Percentiles rank a stretch among this genome's conserved stretches.
phyloP scores from a whole-genome alignment of 257 asterid species.

The Paraleonurus japonicus region DNA sequence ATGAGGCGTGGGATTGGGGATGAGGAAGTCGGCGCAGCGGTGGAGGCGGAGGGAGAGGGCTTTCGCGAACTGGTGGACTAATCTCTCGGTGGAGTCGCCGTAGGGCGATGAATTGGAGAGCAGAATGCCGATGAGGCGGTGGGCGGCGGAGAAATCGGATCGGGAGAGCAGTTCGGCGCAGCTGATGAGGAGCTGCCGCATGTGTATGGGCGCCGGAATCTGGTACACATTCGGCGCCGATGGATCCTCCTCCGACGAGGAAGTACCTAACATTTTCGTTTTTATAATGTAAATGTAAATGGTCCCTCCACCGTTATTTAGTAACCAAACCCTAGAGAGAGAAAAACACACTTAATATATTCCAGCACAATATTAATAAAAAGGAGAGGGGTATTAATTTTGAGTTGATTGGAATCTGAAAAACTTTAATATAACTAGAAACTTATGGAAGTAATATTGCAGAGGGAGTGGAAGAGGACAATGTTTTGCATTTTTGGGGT shows the following conservation, averaged over 20 bases:
- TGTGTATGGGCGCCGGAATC: conserved; percentile 52
- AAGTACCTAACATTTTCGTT: conserved; percentile 53
- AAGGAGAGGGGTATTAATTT: too few species aligned
- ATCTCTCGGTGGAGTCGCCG: conserved; percentile 85
- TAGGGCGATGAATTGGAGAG: conserved; percentile 61
- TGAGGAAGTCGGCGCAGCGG: conserved; percentile 29
- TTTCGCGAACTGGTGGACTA: conserved; percentile 77
- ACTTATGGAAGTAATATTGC: conserved; percentile 5
- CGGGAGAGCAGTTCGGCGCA: conserved; percentile 79
- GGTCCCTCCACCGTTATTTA: conserved; percentile 24
- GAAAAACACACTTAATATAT: too few species aligned
- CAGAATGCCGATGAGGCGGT: conserved; percentile 58
- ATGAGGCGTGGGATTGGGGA: background rate
- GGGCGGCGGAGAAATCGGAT: conserved; percentile 75
- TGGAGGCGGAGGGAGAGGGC: conserved; percentile 74
- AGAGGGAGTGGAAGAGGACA: conserved; percentile 11
- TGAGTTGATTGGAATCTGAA: conserved; percentile 22
- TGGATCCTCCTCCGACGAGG: conserved; percentile 53
- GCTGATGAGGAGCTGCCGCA: conserved; percentile 82
- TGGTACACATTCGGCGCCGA: conserved; percentile 38
- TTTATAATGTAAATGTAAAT: conserved; percentile 13
- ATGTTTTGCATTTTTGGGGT: conserved; percentile 23
- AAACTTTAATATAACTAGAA: background rate
- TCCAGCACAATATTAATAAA: too few species aligned
- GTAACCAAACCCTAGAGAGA: conserved; percentile 55